Base-by-base conservation (phyloP, 2,329 filamentous ascomycete species). In the Cryphonectria japonica region DNA sequence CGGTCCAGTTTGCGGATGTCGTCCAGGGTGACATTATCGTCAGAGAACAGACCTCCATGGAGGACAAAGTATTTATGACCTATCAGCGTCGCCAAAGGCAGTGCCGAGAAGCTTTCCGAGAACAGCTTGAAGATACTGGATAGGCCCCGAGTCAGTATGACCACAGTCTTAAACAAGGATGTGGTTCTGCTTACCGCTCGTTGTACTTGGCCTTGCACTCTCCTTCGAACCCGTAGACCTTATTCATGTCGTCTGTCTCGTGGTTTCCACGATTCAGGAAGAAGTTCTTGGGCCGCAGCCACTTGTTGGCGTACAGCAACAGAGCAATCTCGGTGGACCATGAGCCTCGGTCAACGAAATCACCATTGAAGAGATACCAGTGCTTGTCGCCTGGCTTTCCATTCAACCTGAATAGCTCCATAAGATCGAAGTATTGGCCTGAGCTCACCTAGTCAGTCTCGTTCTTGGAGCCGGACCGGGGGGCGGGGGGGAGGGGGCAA, bases 191-290 rank as follows among this genome's bases (percentile, higher is more conserved):
- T 39, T n/a, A 52, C 63, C 85, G 91, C 82, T 97, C 96, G 80
- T 93, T 98, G 83, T 99, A 99, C 84, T 99, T 99, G 76, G 94
- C 93, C 82, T 95, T 96, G 86, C 96, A 98, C 81, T 99, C 96
- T 79, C 96, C 96, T 82, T 99, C 96, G 78, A 99, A 99, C 26
- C 96, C 96, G 79, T 99, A 99, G 68, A 96, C 95, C 75, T 94
- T 91, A 86, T 99, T 99, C 96, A 99, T 99, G 82, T 98, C 95
- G 80, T 98, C 95, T 65, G 96, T 98, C 84, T 99, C 96, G 83
- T 99, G 96, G 83, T 99, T 99, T 76, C 96, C 96, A 73, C 96
- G 91, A 86, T 99, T 99, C 74, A 99, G 85, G 88, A 97, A 98
- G 86, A 99, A 95, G 69, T 86, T 89, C 60, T 90, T 88, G 9